Evolutionary conservation across 768 basidiomycete genomes (phyloP).

Genomic region (Calocybe cyanea): DNA sequence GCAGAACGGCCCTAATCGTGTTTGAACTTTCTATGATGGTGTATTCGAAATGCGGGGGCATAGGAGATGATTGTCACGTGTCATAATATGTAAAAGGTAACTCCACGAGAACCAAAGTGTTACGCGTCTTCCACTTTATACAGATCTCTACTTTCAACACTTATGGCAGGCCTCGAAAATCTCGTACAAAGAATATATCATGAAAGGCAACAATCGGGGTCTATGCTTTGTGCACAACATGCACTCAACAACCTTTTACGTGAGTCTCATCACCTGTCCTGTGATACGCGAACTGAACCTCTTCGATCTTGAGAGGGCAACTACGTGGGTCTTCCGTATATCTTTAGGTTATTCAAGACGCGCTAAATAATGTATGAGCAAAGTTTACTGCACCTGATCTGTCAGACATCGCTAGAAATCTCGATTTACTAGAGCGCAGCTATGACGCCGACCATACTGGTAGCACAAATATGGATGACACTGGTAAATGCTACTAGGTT

Average conservation of each 20-base stretch:
- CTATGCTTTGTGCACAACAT: slow-evolving; percentile 86
- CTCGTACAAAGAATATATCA: slow-evolving; percentile 66
- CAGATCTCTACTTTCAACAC: not conserved
- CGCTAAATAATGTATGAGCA: slow-evolving; percentile 7
- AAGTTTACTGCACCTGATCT: slow-evolving; percentile 82
- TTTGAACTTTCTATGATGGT: too few relatives aligned
- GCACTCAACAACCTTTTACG: slow-evolving; percentile 79
- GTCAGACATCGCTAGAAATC: slow-evolving; percentile 62
- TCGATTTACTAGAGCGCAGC: slow-evolving; percentile 64
- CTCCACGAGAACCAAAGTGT: too few relatives aligned
- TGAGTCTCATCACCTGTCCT: slow-evolving; percentile 31
- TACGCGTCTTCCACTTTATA: slow-evolving; percentile 7
- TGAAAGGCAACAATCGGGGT: slow-evolving; percentile 72
- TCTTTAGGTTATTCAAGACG: not conserved
- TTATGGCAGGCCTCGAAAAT: slow-evolving; percentile 44
- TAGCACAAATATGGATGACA: slow-evolving; percentile 90
- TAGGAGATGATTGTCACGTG: too few relatives aligned
- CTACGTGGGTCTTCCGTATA: slow-evolving; percentile 30
- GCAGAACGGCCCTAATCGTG: too few relatives aligned
- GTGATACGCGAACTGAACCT: slow-evolving; percentile 5
- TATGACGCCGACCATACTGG: slow-evolving; percentile 47
- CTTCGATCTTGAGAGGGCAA: slow-evolving; percentile 32
- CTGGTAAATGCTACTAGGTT: slow-evolving; percentile 41
- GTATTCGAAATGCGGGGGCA: too few relatives aligned
- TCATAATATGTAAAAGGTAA: too few relatives aligned